phyloP scores from a whole-genome alignment of 1,139 yeast genomes.

The Blastobotrys apis region DNA sequence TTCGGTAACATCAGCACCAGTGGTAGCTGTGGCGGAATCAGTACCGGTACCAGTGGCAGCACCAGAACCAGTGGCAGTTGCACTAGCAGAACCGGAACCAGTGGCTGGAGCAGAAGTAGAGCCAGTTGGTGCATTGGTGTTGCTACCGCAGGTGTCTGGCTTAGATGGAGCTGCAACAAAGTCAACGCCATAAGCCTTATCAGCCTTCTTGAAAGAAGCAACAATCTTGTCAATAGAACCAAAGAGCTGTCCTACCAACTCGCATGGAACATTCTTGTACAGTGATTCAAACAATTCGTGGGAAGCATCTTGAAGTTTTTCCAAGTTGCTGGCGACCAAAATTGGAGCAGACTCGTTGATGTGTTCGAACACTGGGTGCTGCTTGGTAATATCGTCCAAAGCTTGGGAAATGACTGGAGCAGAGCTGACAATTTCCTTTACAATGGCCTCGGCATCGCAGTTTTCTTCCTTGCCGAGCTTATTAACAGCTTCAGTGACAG shows the following conservation, averaged over 20 bases:
- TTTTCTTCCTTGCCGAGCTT: conserved; percentile 3
- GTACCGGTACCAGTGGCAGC: conserved; percentile 2
- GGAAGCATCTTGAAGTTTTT: conserved; percentile 5
- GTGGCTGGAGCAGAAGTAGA: conserved; percentile 5
- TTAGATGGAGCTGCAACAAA: conserved; percentile 6
- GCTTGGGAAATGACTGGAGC: conserved; percentile 2
- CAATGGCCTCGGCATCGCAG: conserved; percentile 8
- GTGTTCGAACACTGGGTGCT: conserved; percentile 6
- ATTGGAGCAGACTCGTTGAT: neutral
- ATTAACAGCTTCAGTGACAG: conserved; percentile 5
- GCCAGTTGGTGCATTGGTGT: conserved; percentile 1
- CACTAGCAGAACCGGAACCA: conserved; percentile 4
- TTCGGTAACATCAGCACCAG: conserved; percentile 6
- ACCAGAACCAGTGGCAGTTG: neutral
- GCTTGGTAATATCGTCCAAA: conserved; percentile 5
- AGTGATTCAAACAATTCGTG: conserved; percentile 5
- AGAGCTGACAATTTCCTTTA: neutral
- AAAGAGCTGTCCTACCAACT: conserved; percentile 8
- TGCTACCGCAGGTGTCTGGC: conserved; percentile 11
- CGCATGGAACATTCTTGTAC: conserved; percentile 9
- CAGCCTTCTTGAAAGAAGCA: conserved; percentile 6
- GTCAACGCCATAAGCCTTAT: conserved; percentile 1
- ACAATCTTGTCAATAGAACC: conserved; percentile 5
- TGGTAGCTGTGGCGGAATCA: conserved; percentile 1
- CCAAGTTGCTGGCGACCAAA: conserved; percentile 1